Evolutionary conservation across 108 stramenopile species (phyloP), one percentile per base, ranked within the genome.

Genomic region (Cyclotella atomus): DNA sequence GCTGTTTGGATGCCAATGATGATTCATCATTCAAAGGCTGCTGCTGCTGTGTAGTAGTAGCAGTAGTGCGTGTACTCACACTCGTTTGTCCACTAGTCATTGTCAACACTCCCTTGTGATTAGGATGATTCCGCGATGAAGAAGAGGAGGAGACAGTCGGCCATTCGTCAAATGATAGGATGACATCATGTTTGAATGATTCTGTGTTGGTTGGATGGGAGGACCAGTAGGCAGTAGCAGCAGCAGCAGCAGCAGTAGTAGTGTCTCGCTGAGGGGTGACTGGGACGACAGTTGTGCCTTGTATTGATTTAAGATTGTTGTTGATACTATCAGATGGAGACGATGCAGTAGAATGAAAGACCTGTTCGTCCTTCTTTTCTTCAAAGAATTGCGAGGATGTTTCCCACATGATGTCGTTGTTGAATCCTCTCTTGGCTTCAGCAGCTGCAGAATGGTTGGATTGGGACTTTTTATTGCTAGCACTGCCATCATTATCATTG

Each of bases 1-100:
- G 34, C 50, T 69, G 54, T 28, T 59, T 36, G 43, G 56, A 74
- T n/a, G 38, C 46, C n/a, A n/a, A n/a, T 25, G 54, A 21, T 7
- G 66, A 68, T 54, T 46, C 66, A 53, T 68, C 54, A 9, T 17
- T 45, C 10, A 56, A 30, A 17, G 21, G 29, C 16, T 27, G 27
- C 38, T 12, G 38, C 7, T 41, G n/a, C n/a, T n/a, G n/a, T n/a
- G n/a, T n/a, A n/a, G n/a, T n/a, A n/a, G n/a, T n/a, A n/a, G n/a
- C n/a, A n/a, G n/a, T n/a, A n/a, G n/a, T n/a, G n/a, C n/a, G n/a
- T n/a, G n/a, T n/a, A n/a, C n/a, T n/a, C n/a, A n/a, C n/a, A n/a
- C n/a, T n/a, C n/a, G n/a, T n/a, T n/a, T n/a, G n/a, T n/a, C n/a
- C n/a, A n/a, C n/a, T n/a, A n/a, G n/a, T n/a, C n/a, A n/a, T n/a